Base-by-base conservation (phyloP, 805 yeast species). In the Candida ficus region DNA sequence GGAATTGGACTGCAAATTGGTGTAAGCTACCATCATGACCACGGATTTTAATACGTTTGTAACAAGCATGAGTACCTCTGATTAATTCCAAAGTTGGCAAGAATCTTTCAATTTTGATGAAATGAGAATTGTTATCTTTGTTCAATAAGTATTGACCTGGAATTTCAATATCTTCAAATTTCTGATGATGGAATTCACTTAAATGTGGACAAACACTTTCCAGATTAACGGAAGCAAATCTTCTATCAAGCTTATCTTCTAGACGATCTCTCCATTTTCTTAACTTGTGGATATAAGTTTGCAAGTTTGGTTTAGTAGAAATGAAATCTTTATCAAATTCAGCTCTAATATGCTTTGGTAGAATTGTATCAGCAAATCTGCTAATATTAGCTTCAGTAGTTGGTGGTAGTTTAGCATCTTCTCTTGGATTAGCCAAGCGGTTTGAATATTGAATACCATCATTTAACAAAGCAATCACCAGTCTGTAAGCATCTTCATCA, bases 141-240 rank as follows among this genome's bases (percentile, higher is more conserved):
- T 87, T 85, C 66, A 88, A 69, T 57, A 90, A 67, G 56, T 93
- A 93, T 58, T 93, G 99, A 2, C 99, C 99, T 0, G 99, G 99
- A 43, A 93, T 80, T 60, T 93, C 99, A 43, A 93, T 87, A 37
- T 93, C 99, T 60, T 93, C 99, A 58, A 93, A 93, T 63, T 89
- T 91, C 61, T 93, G 98, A 60, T 93, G 96, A 63, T 93, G 99
- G 77, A 95, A 93, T 58, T 90, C 96, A 58, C 95, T 83, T 61
- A 93, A 70, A 53, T 91, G 98, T 13, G 98, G 96, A 54, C 97
- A 89, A 47, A 93, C 71, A 42, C 89, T 79, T 63, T 93, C 99
- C 47, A 93, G 64, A 51, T 89, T 84, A 37, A 89, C 84, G 51
- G 78, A 76, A 22, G 80, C 76, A 42, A 88, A 82, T 43, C 95